Evolutionary conservation across 352 stramenopile genomes (phyloP).

Genomic region (Phytophthora litchii): DNA sequence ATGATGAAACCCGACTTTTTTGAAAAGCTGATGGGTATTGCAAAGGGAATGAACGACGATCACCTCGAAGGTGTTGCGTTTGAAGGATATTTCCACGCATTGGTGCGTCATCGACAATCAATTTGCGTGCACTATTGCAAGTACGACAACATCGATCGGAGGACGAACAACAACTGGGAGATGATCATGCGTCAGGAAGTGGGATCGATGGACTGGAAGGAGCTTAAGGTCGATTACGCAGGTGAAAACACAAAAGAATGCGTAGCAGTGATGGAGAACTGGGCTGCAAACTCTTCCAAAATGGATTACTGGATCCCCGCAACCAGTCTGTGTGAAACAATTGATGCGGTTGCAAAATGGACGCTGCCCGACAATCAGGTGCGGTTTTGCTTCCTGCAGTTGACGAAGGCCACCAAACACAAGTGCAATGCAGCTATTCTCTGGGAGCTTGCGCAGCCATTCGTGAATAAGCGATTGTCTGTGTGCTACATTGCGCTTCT

Average conservation of each 20-base stretch:
- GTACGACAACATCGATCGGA: constrained; percentile 9
- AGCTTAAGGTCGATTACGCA: constrained; percentile 1
- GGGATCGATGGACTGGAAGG: neutral
- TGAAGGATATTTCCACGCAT: constrained; percentile 20
- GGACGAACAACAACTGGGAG: neutral
- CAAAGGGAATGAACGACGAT: constrained; percentile 19
- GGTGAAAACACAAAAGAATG: constrained; percentile 4
- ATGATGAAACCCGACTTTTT: constrained; percentile 9
- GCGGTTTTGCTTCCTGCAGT: constrained; percentile 31
- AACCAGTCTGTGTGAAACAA: constrained; percentile 21
- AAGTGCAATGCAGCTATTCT: constrained; percentile 21
- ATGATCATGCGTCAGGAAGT: neutral
- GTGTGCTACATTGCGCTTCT: constrained; percentile 29
- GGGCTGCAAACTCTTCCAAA: constrained; percentile 8
- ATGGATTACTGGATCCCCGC: constrained; percentile 32
- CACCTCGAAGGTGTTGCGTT: constrained; percentile 16
- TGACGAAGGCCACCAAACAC: constrained; percentile 23
- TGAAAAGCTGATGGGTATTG: neutral
- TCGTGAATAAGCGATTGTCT: constrained; percentile 15
- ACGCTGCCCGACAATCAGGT: constrained; percentile 2
- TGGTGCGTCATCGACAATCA: constrained; percentile 2
- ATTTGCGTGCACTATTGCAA: neutral
- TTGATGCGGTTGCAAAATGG: constrained; percentile 25
- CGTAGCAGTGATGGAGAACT: constrained; percentile 12
- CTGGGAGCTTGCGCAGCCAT: constrained; percentile 26